Percentiles rank a stretch among this genome's conserved stretches.
These are phyloP conservation scores for Remersonia thermophila DNA, from an alignment of 2,329 filamentous ascomycete species.

Conservation along the genomic window DNA sequence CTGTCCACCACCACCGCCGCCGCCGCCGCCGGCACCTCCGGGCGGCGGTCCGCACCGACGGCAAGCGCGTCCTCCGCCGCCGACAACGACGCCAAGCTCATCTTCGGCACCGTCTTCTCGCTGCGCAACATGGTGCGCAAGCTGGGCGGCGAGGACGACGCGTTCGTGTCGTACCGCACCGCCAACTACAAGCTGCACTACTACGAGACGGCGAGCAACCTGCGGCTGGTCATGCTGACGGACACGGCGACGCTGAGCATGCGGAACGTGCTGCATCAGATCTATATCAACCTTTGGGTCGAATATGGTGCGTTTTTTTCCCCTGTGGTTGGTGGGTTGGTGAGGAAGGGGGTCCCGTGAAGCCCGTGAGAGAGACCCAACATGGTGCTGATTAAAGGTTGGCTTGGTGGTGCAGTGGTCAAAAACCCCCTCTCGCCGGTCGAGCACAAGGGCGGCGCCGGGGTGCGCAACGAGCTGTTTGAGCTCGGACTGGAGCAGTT, in stretches of 20 bases:
- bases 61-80: slow-evolving; percentile 43
- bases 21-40: slow-evolving; percentile 8
- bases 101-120: slow-evolving; percentile 95
- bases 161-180: slow-evolving; percentile 88
- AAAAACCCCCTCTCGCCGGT: slow-evolving; percentile 59
- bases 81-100: slow-evolving; percentile 84
- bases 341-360: too few species aligned
- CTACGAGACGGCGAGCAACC: slow-evolving; percentile 92
- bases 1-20: slow-evolving; percentile 9
- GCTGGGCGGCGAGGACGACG: slow-evolving; percentile 85
- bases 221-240: slow-evolving; percentile 94
- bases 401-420: slow-evolving; percentile 38
- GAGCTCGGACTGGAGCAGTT: slow-evolving; percentile 67
- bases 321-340: too few species aligned
- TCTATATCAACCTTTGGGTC: slow-evolving; percentile 95
- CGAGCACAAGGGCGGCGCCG: slow-evolving; percentile 55
- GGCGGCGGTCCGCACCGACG: slow-evolving; percentile 1
- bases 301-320: slow-evolving; percentile 59
- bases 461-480: slow-evolving; percentile 60
- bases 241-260: slow-evolving; percentile 83
- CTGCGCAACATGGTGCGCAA: slow-evolving; percentile 94
- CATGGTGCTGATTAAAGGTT: too few species aligned
- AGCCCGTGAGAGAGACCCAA: too few species aligned
- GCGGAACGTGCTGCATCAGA: slow-evolving; percentile 89
- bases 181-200: slow-evolving; percentile 96